Evolutionary conservation across 2,329 filamentous ascomycete species (phyloP), one percentile per base, ranked within the genome.

Genomic region (Colletotrichum sp.): DNA sequence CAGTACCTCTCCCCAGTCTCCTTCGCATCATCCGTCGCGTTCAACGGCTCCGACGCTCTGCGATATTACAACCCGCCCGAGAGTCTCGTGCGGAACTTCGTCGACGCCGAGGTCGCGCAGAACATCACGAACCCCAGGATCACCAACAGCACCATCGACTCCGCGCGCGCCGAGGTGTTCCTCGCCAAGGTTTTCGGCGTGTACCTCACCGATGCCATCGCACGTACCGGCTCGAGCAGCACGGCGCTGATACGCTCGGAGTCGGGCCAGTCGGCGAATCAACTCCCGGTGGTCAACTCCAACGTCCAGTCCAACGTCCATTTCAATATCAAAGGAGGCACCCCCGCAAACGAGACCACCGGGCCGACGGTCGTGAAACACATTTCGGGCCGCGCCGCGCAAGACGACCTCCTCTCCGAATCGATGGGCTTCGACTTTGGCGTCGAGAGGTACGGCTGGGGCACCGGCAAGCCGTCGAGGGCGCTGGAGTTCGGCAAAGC

Each of bases 381-480:
- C 8, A 30, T 58, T 2, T 5, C 39, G 1, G 39, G 1, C 2
- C 34, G 16, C n/a, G 36, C 39, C 39, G 28, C 27, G 43, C n/a
- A 18, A 13, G 16, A 43, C 0, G 34, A 61, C 6, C 22, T 39
- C 32, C 36, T 9, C 12, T 52, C 34, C 4, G 60, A 18, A 0
- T n/a, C 30, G 18, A 13, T 61, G 58, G 27, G 30, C 6, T 22
- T 70, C n/a, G 71, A 74, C 66, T 70, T 71, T 32, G 67, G 66
- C 22, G 52, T 43, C 1, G n/a, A 28, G 55, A 12, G 72, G 6
- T 66, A 52, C n/a, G 67, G 68, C 5, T 66, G 66, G 27, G 36
- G 72, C 16, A 55, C 65, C 27, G 71, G 71, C 8, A 56, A 56
- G 32, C 65, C 36, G 28, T 48, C 39, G 22, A n/a, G 43, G 30